These are phyloP conservation scores for Penicillium aurantiogriseum DNA, from an alignment of 2,329 filamentous ascomycete genomes.

Conservation along the genomic window DNA sequence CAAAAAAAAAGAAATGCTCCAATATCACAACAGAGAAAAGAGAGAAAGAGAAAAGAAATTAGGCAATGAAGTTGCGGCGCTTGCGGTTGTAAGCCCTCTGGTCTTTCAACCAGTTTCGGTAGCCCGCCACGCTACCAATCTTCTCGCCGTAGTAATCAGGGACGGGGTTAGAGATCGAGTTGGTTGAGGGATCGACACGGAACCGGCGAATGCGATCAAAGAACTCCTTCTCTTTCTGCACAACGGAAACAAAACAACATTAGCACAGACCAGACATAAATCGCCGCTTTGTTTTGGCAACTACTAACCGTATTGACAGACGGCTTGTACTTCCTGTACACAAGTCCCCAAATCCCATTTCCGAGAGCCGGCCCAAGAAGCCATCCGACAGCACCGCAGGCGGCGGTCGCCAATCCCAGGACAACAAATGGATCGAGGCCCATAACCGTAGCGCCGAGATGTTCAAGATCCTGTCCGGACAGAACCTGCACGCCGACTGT, in stretches of 20 bases:
- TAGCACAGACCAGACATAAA: not conserved
- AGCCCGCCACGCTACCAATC: constrained; percentile 87
- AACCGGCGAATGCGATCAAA: constrained; percentile 88
- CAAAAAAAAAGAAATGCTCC: constrained; percentile 5
- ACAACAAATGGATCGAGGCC: constrained; percentile 86
- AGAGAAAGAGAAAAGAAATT: constrained; percentile 5
- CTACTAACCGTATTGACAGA: constrained; percentile 67
- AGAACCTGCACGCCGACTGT: constrained; percentile 55
- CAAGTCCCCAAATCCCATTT: constrained; percentile 72
- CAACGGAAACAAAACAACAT: not conserved
- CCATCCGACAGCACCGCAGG: constrained; percentile 81
- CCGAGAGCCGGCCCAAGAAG: constrained; percentile 80
- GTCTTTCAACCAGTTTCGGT: constrained; percentile 95
- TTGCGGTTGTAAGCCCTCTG: constrained; percentile 97
- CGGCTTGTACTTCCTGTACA: constrained; percentile 67
- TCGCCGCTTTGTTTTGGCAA: not conserved
- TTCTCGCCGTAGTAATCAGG: constrained; percentile 99
- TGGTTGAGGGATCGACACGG: constrained; percentile 85
- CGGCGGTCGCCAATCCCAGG: constrained; percentile 74
- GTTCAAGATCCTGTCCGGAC: constrained; percentile 68
- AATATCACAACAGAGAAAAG: not conserved
- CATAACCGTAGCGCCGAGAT: constrained; percentile 62
- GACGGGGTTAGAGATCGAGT: constrained; percentile 86
- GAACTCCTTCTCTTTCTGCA: constrained; percentile 87
- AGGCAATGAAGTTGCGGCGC: constrained; percentile 51